A percentile compares a stretch with the other conserved stretches of the same genome.
Evolutionary conservation across 208 protist genomes (phyloP).

Genomic region (Trypanosoma mega): DNA sequence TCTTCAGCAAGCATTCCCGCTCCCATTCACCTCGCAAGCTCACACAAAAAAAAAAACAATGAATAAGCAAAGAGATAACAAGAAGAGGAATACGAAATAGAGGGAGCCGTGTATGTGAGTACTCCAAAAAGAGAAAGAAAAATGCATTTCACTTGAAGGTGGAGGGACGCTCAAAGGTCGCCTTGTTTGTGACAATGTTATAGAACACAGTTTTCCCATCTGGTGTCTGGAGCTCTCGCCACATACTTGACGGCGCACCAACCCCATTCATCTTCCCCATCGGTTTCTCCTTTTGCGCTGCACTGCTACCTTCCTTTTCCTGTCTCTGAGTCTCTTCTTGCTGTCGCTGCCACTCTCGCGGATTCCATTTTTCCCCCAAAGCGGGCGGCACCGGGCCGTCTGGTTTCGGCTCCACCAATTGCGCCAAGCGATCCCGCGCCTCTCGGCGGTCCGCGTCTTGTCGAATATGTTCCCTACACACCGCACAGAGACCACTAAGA

Average conservation of each 20-base stretch:
- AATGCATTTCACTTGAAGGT: too few species aligned
- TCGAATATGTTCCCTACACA: slow-evolving; percentile 12
- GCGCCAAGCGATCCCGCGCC: slow-evolving; percentile 1
- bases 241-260: neutral
- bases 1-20: too few species aligned
- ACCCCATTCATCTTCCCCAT: neutral
- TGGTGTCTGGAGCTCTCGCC: slow-evolving; percentile 7
- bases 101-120: too few species aligned
- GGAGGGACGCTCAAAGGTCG: slow-evolving; percentile 16
- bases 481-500: slow-evolving; percentile 9
- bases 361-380: slow-evolving; percentile 2
- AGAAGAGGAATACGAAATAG: too few species aligned
- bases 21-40: too few species aligned
- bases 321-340: neutral
- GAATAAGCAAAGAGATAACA: too few species aligned
- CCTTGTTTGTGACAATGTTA: slow-evolving; percentile 22
- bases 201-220: slow-evolving; percentile 21
- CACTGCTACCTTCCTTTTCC: neutral
- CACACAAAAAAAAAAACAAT: too few species aligned
- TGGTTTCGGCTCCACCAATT: slow-evolving; percentile 8
- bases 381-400: slow-evolving; percentile 5
- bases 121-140: too few species aligned
- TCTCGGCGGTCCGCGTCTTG: slow-evolving; percentile 5
- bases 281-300: neutral
- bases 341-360: neutral